Evolutionary conservation across 139 green algal genomes (phyloP), one percentile per base, ranked within the genome.

Genomic region (Chlamydomonas sphaeroides): DNA sequence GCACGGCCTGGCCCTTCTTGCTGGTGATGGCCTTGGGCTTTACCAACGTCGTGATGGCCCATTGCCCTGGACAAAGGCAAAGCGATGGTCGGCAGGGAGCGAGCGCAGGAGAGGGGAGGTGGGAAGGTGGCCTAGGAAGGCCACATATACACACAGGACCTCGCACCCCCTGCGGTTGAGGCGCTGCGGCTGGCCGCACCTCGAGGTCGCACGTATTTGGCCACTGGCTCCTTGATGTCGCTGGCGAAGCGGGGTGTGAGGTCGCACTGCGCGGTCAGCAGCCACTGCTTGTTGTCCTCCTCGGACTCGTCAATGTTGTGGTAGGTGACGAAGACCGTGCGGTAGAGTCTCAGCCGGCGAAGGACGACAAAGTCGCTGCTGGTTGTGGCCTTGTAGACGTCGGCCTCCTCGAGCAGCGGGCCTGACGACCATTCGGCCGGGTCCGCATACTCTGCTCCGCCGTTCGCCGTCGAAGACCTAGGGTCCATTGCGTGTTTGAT

Each of bases 331-430:
- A 86, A 78, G 26, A 66, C 82, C 25, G 69, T 89, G 56, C 35
- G 59, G 51, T 68, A 89, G 6, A 91, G 45, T 20, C 69, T 48
- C n/a, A 88, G 57, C 21, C 68, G 63, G 0, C 87, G 78, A 6
- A 78, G 35, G 33, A 85, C 73, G 0, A 90, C 87, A 33, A 87
- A 73, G 25, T 90, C 79, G 32, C 66, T 83, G 23, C 74, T 73
- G 10, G 63, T 67, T 14, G 86, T 89, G 14, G 69, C 78, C 53
- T 91, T 91, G 66, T 87, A 91, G 1, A 87, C 65, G 26, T 84
- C 71, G 5, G 70, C 65, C 23, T 86, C 83, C 17, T 68, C 62
- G 8, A 80, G 32, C 32, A 38, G 15, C 11, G 45, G 45, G n/a
- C n/a, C n/a, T n/a, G n/a, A n/a, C n/a, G n/a, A n/a, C n/a, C n/a